These are phyloP conservation scores for Beta vulgaris DNA, from an alignment of 148 eudicot species.

Conservation along the genomic window DNA sequence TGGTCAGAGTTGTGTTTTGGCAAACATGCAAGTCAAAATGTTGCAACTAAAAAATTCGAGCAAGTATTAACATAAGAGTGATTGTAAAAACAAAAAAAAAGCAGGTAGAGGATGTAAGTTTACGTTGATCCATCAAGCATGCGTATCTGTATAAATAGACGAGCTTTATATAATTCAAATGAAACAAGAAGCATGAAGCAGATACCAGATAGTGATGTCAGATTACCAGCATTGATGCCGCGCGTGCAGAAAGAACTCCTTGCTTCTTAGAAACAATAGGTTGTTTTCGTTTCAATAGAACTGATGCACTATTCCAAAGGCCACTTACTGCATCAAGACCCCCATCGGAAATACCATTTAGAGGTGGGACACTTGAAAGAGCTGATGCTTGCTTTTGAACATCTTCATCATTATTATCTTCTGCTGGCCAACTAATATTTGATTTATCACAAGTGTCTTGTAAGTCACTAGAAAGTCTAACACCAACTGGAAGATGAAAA, in stretches of 20 bases:
- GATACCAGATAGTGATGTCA: conserved; percentile 14
- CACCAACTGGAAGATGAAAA: conserved; percentile 83
- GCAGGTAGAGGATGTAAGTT: neutral
- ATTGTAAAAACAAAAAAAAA: neutral
- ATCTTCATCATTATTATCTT: conserved; percentile 30
- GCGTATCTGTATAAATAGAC: neutral
- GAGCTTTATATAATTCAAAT: neutral
- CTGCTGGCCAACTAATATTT: conserved; percentile 27
- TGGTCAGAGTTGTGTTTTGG: no score
- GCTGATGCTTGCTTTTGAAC: conserved; percentile 28
- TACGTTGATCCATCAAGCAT: neutral
- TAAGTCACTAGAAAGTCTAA: conserved; percentile 45
- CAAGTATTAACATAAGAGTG: no score
- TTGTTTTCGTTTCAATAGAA: conserved; percentile 36
- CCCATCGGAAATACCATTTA: conserved; percentile 34
- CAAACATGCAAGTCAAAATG: no score
- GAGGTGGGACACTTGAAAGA: conserved; percentile 29
- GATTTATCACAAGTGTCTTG: conserved; percentile 34
- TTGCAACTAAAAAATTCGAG: no score
- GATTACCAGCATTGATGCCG: conserved; percentile 96
- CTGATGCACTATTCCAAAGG: conserved; percentile 38
- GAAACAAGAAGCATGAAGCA: conserved; percentile 6
- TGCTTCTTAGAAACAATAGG: conserved; percentile 46
- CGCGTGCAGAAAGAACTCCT: conserved; percentile 78
- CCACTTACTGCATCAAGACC: conserved; percentile 39